A percentile compares a stretch with the other conserved stretches of the same genome.
Conservation (phyloP, 2,329 filamentous ascomycete genomes). For the Aspergillus udagawae region DNA sequence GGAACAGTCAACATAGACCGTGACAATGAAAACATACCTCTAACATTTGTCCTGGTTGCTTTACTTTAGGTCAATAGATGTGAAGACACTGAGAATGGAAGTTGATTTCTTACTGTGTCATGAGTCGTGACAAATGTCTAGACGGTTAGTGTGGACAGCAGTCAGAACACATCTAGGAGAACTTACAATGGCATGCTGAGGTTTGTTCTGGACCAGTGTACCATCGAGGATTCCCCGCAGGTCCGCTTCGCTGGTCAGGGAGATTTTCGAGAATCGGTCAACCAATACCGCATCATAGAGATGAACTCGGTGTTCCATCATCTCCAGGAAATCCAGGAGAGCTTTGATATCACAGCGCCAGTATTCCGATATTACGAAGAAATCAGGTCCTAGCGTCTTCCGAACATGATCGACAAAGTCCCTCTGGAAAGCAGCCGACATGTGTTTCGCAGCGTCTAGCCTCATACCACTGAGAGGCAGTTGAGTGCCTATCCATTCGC, state of each 20-base stretch:
- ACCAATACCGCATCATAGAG: conserved; percentile 68
- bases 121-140: conserved; percentile 68
- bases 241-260: conserved; percentile 54
- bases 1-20: background rate
- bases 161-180: background rate
- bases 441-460: conserved; percentile 71
- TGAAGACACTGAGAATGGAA: no score
- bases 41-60: conserved; percentile 15
- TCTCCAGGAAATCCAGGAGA: conserved; percentile 55
- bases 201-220: conserved; percentile 53
- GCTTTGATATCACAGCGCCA: conserved; percentile 58
- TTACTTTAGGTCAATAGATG: background rate
- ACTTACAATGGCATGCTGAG: conserved; percentile 55
- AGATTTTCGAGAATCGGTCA: conserved; percentile 62
- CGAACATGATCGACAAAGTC: conserved; percentile 60
- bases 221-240: conserved; percentile 61
- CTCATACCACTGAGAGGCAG: conserved; percentile 63
- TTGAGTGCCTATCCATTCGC: conserved; percentile 61
- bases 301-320: conserved; percentile 55
- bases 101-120: conserved; percentile 51
- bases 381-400: conserved; percentile 47
- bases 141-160: conserved; percentile 2
- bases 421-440: conserved; percentile 61
- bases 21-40: background rate
- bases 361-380: conserved; percentile 67